Percentiles rank a stretch among this genome's conserved stretches.
phyloP scores from a whole-genome alignment of 1,284 basidiomycete species.

The Boletus semigastroideus region DNA sequence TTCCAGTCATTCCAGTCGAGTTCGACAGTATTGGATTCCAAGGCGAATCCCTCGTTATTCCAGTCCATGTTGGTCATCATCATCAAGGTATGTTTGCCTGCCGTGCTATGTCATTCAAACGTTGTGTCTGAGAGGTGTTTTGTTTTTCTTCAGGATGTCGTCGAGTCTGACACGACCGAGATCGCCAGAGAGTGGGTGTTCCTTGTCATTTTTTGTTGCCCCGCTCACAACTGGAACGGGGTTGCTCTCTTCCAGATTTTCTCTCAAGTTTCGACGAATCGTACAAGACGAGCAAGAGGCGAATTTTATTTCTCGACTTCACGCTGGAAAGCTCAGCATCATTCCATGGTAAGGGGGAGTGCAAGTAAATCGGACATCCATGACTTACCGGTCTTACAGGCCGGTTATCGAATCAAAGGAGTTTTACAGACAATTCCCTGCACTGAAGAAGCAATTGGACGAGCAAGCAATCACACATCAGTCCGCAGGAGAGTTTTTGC shows the following conservation, averaged over 20 bases:
- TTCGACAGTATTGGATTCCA: constrained; percentile 56
- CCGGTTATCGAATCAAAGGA: constrained; percentile 29
- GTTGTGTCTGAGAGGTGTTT: not conserved
- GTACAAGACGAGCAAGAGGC: constrained; percentile 58
- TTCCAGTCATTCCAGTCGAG: constrained; percentile 69
- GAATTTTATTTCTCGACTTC: constrained; percentile 59
- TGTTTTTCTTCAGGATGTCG: constrained; percentile 46
- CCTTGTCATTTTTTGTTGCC: not conserved
- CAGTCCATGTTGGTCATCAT: constrained; percentile 59
- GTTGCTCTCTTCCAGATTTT: constrained; percentile 39
- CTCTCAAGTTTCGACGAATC: constrained; percentile 53
- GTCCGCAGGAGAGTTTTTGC: constrained; percentile 53
- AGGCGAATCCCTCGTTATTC: constrained; percentile 57
- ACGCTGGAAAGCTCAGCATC: constrained; percentile 53
- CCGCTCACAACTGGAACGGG: not conserved
- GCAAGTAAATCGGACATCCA: no score
- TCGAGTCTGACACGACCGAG: constrained; percentile 54
- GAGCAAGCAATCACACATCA: constrained; percentile 48
- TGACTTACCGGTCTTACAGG: constrained; percentile 30
- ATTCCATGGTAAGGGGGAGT: constrained; percentile 43
- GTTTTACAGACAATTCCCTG: constrained; percentile 54
- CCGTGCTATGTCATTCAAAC: no score
- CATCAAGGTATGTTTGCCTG: constrained; percentile 46
- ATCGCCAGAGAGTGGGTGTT: constrained; percentile 36
- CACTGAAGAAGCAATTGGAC: constrained; percentile 47